Base-by-base conservation (phyloP, 805 yeast species). In the Metschnikowia santaceciliae region DNA sequence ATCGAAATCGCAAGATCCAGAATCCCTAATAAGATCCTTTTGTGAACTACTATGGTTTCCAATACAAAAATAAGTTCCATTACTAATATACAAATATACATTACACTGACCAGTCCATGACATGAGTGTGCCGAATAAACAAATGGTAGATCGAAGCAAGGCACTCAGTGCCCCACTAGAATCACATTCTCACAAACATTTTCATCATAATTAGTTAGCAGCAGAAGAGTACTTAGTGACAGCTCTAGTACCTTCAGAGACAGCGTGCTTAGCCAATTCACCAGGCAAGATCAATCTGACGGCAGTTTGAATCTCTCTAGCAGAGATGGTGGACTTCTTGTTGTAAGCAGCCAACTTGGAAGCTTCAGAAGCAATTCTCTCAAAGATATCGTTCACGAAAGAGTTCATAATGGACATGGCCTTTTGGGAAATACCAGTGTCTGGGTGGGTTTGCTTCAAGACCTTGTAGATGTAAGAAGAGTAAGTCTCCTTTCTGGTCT, bases 381-480 rank as follows among this genome's bases (percentile, higher is more conserved):
- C 71, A 53, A 67, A 67, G 52, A 67, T 67, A 58, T 67, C 71
- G 61, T 67, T 67, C 49, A 67, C 71, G 49, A 67, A 67, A 49
- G 71, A 67, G 68, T 67, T 67, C 71, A 67, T 67, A 63, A 67
- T 67, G 34, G 71, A 67, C 71, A 67, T 67, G 49, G 71, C 71
- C 65, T 67, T 67, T 54, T 67, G 71, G 56, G 71, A 67, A 52
- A 67, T 67, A 65, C 71, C 71, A 40, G 71, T 67, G 62, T 67
- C 71, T 50, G 71, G 71, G 63, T 67, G 71, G 43, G 71, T 67
- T 57, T 67, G 71, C 66, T 67, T 67, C 66, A 67, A 67, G 42
- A 67, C 71, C 66, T 67, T 67, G 68, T 67, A 67, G 55, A 67
- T 67, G 66, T 67, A 67, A 41, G 71, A 67, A 48, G 71, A 65